phyloP scores from a whole-genome alignment of 495 filamentous ascomycete genomes.

The Aspergillus leporis region DNA sequence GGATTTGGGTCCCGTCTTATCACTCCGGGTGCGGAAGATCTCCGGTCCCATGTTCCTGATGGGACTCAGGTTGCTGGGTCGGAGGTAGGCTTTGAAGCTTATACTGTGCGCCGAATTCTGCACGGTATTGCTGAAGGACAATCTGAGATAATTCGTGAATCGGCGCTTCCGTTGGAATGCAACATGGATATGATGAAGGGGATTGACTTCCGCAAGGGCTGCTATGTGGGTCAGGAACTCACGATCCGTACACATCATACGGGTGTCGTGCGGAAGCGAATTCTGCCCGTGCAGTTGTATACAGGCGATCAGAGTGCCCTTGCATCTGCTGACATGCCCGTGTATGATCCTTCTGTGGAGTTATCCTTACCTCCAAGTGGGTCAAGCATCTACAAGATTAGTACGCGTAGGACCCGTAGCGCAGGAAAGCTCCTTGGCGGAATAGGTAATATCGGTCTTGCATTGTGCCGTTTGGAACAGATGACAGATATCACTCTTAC shows the following conservation, averaged over 20 bases:
- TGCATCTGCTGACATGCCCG: slow-evolving; percentile 40
- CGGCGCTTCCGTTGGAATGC: slow-evolving; percentile 75
- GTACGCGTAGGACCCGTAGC: slow-evolving; percentile 58
- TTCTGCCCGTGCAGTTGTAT: slow-evolving; percentile 85
- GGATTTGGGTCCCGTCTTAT: slow-evolving; percentile 65
- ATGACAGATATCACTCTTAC: slow-evolving; percentile 77
- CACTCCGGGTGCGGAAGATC: slow-evolving; percentile 39
- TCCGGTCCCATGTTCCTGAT: slow-evolving; percentile 40
- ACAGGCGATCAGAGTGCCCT: slow-evolving; percentile 32
- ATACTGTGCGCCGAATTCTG: slow-evolving; percentile 72
- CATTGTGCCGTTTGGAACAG: slow-evolving; percentile 82
- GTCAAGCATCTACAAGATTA: slow-evolving; percentile 47
- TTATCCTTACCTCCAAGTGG: slow-evolving; percentile 30
- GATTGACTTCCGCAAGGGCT: slow-evolving; percentile 92
- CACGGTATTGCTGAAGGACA: slow-evolving; percentile 84
- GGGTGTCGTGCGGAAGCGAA: slow-evolving; percentile 86
- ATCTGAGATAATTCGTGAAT: slow-evolving; percentile 66
- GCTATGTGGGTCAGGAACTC: slow-evolving; percentile 94
- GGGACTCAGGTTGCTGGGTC: slow-evolving; percentile 35
- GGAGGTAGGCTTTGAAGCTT: slow-evolving; percentile 42
- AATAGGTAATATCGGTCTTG: slow-evolving; percentile 83
- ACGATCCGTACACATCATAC: slow-evolving; percentile 93
- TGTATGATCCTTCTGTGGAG: slow-evolving; percentile 49
- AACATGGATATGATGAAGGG: slow-evolving; percentile 82
- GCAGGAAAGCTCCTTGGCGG: slow-evolving; percentile 76